phyloP scores from a whole-genome alignment of 2,329 filamentous ascomycete species.

The Botryotinia globosa region DNA sequence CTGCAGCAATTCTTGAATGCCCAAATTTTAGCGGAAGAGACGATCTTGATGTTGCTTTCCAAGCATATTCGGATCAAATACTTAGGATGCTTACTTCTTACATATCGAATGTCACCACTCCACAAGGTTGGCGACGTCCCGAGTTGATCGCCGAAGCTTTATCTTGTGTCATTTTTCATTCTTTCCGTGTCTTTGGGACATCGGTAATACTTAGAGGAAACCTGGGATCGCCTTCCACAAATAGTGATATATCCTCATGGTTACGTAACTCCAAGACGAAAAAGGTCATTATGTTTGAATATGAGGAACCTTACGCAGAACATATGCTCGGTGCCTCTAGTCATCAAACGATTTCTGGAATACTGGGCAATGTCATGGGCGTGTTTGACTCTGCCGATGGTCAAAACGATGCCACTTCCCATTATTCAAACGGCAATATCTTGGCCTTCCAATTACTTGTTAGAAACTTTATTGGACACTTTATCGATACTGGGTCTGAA shows the following conservation, averaged over 20 bases:
- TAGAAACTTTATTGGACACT: background rate
- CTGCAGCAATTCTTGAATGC: conserved; percentile 37
- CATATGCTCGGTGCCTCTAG: background rate
- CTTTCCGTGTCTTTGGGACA: background rate
- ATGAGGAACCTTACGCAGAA: conserved; percentile 1
- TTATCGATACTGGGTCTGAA: background rate
- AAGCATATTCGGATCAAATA: background rate
- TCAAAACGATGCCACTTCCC: background rate
- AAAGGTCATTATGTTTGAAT: background rate
- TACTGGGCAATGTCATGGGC: background rate
- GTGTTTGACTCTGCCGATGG: background rate
- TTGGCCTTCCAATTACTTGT: background rate
- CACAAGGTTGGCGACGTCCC: conserved; percentile 37
- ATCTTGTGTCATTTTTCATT: conserved; percentile 1
- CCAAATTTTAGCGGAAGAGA: background rate
- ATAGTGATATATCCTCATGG: background rate
- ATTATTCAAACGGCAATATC: background rate
- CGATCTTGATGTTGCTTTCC: background rate
- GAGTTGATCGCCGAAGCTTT: conserved; percentile 14
- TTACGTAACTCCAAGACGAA: background rate
- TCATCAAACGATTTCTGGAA: background rate
- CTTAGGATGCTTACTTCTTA: background rate
- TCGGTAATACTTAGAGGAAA: background rate
- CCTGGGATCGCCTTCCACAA: too few species aligned
- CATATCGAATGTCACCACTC: background rate